Base-by-base conservation (phyloP, 164 flowering plant genomes). In the Platanus orientalis region DNA sequence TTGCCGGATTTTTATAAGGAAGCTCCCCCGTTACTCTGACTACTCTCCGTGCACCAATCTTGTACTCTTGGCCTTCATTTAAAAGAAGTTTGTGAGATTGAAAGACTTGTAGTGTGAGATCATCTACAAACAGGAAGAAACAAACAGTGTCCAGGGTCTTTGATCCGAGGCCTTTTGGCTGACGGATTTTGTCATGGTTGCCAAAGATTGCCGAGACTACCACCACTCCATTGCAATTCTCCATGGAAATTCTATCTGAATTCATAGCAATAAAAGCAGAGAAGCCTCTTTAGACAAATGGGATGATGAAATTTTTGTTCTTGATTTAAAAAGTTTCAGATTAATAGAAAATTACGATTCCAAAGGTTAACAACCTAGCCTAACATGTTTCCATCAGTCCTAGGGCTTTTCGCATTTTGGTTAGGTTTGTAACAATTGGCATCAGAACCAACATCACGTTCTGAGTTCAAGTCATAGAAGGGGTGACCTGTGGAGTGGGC, bases 141-240 rank as follows among this genome's bases (percentile, higher is more conserved):
- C 96, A 94, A 12, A 78, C 89, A 42, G 13, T 63, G 21, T 78
- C 80, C 2, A 80, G 68, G 17, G 97, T 87, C 65, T 84, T 76
- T 27, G 86, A 68, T 64, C 91, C 93, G 1, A 94, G 79, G 12
- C 95, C 90, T 64, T 58, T 80, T 0, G 97, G 97, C 63, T 94
- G 98, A 30, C 98, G 78, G 57, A 94, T 80, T 77, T 94, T 89
- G 80, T 94, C 98, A 48, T 91, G 93, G 67, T 89, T 89, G 26
- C 81, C 81, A 70, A 94, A 89, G 49, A 87, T 81, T 1, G 98
- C 98, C 0, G 97, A 90, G 42, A 81, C 90, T 10, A 90, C 93
- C 2, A 91, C 95, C 25, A 89, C 78, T 29, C 81, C 86, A 1
- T 69, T 58, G 61, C 98, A 94, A 0, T 60, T 78, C 57, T 88